A percentile compares a stretch with the other conserved stretches of the same genome.
phyloP scores from a whole-genome alignment of 495 filamentous ascomycete species.

The Xylaria intraflava region DNA sequence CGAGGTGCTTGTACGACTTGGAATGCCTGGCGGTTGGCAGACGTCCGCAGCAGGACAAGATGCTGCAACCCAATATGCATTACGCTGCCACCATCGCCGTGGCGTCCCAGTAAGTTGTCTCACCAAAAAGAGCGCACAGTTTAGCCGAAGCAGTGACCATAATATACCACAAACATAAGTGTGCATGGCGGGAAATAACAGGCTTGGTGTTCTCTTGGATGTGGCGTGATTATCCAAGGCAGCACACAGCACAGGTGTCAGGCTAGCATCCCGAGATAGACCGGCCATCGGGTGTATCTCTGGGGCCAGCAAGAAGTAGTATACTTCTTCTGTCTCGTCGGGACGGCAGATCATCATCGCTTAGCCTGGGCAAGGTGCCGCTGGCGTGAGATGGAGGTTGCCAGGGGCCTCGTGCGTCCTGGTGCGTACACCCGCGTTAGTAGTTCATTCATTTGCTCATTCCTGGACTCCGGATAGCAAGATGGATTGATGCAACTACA shows the following conservation, averaged over 20 bases:
- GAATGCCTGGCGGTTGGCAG: slow-evolving; percentile 2
- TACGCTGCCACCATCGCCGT: slow-evolving; percentile 1
- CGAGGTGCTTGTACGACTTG: slow-evolving; percentile 3
- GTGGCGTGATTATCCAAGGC: not conserved
- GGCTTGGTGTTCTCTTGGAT: not conserved
- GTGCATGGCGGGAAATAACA: not conserved
- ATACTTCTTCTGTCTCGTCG: not conserved
- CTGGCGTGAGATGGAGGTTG: too few species aligned
- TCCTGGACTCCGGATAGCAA: too few species aligned
- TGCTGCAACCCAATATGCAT: slow-evolving; percentile 7
- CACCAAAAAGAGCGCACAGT: not conserved
- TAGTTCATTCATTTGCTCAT: too few species aligned
- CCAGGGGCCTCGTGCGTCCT: too few species aligned
- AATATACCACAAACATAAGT: not conserved
- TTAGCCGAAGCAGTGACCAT: not conserved
- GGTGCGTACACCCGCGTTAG: too few species aligned
- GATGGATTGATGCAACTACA: too few species aligned
- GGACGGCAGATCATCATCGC: too few species aligned
- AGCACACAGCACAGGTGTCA: not conserved
- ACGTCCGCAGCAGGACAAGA: not conserved
- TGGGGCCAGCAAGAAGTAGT: not conserved
- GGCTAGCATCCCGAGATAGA: not conserved
- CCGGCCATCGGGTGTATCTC: not conserved
- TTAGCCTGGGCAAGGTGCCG: too few species aligned
- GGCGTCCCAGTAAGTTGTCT: slow-evolving; percentile 1